Evolutionary conservation across 2,329 filamentous ascomycete genomes (phyloP), one percentile per base, ranked within the genome.

Genomic region (Penicillium brasilianum): DNA sequence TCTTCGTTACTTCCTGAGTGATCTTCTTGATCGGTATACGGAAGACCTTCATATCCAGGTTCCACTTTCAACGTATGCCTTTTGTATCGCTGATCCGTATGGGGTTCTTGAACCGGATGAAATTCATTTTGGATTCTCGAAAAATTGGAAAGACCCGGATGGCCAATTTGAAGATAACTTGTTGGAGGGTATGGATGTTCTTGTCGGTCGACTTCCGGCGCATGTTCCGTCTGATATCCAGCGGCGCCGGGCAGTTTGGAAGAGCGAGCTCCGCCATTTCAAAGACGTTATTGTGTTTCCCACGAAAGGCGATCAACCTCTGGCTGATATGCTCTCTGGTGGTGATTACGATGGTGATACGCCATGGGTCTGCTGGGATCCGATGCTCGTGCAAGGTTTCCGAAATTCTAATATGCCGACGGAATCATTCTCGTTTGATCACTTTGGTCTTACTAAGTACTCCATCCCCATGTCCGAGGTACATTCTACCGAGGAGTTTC

Each of bases 301-400:
- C 0, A 79, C 78, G 0, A 77, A 72, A 59, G 87, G 87, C 0
- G 64, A 75, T 8, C 79, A 77, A 16, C 83, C 87, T 0, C 73
- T 87, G 0, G 87, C 86, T 0, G 79, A 80, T n/a, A 84, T 86
- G 69, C 74, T 89, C 0, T 87, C 87, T 25, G 87, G 87, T 5
- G 87, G 87, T 9, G 87, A 89, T 67, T 89, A 88, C 60, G 87
- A 89, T 64, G 87, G 87, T 0, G 87, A 89, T 59, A 82, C 74
- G 2, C 77, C 85, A 30, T 88, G 86, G 84, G 70, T 87, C 0
- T 87, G 84, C 67, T 89, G 85, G 85, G 85, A 88, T 55, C 74
- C 76, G 3, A 72, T 72, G 5, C 78, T 89, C 0, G 83, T 85
- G 0, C 60, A 72, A 0, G 76, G 74, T 0, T 89, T 89, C 69